Base-by-base conservation (phyloP, 352 stramenopile genomes). In the Phytophthora europaea region DNA sequence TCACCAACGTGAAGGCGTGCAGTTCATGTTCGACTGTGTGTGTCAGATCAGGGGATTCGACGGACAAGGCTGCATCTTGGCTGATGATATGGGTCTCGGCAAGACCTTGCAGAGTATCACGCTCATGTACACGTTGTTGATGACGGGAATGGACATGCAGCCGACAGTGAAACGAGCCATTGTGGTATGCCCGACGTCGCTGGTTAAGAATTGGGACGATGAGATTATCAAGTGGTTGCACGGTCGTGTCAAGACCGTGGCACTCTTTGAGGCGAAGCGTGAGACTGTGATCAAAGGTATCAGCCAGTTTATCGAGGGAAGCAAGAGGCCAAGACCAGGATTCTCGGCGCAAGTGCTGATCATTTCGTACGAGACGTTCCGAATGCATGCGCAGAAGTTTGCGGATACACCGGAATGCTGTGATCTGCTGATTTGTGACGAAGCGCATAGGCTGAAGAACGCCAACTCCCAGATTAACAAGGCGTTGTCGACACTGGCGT, bases 361-460 rank as follows among this genome's bases (percentile, higher is more conserved):
- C 64, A 95, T 97, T 48, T 96, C 89, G 22, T 97, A 97, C 70
- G 90, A 97, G 78, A 99, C 95, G 6, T 98, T 99, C 67, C 86
- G 96, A 34, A 97, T 98, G 68, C 97, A 99, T 71, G 88, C 92
- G 1, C 82, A 94, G 62, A 88, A 96, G 6, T 97, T 99, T 65
- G 89, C 78, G 34, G 96, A 98, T 45, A 86, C 90, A 36, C 87
- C 88, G 47, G 78, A 69, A 7, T 87, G 88, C 33, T 99, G 98
- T 67, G 98, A 99, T 60, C 76, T 99, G 31, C 80, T 99, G 0
- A 98, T 99, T 71, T 99, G 97, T 80, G 98, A 99, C 75, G 98
- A 99, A 93, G 98, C 98, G 0, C 98, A 99, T 87, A 91, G 98
- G 47, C 85, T 99, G 0, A 99, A 99, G 79, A 99, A 99, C 74